These are phyloP conservation scores for Centaurea solstitialis DNA, from an alignment of 129 eudicot genomes.

Conservation along the genomic window DNA sequence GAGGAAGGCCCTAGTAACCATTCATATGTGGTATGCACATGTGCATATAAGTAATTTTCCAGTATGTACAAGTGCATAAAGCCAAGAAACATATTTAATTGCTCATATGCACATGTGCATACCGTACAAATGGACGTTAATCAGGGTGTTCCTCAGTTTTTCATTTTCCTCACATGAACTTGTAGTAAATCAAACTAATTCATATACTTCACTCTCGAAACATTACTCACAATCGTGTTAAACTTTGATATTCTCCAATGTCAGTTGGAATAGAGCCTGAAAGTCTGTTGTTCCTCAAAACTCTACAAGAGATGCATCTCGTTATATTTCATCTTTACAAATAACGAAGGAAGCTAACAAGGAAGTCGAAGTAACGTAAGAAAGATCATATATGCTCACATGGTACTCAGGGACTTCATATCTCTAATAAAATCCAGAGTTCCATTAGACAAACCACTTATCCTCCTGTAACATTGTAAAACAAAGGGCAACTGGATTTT, in stretches of 20 bases:
- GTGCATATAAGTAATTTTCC: no score
- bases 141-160: no score
- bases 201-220: neutral
- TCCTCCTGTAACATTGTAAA: no score
- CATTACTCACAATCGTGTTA: slow-evolving; percentile 60
- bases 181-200: neutral
- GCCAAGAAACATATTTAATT: no score
- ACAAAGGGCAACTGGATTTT: neutral
- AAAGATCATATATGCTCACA: slow-evolving; percentile 47
- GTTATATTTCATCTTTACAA: neutral
- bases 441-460: slow-evolving; percentile 72
- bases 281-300: slow-evolving; percentile 64
- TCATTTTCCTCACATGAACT: no score
- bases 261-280: slow-evolving; percentile 68
- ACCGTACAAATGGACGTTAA: no score
- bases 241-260: slow-evolving; percentile 47
- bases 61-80: no score
- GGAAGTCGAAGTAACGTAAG: neutral
- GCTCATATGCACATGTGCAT: no score
- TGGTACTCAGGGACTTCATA: slow-evolving; percentile 43
- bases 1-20: no score
- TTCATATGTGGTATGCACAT: no score
- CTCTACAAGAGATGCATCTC: slow-evolving; percentile 35
- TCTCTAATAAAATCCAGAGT: slow-evolving; percentile 62
- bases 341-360: neutral